A percentile compares a stretch with the other conserved stretches of the same genome.
These are phyloP conservation scores for Colletotrichum cordylinicola DNA, from an alignment of 2,329 filamentous ascomycete species.

Conservation along the genomic window DNA sequence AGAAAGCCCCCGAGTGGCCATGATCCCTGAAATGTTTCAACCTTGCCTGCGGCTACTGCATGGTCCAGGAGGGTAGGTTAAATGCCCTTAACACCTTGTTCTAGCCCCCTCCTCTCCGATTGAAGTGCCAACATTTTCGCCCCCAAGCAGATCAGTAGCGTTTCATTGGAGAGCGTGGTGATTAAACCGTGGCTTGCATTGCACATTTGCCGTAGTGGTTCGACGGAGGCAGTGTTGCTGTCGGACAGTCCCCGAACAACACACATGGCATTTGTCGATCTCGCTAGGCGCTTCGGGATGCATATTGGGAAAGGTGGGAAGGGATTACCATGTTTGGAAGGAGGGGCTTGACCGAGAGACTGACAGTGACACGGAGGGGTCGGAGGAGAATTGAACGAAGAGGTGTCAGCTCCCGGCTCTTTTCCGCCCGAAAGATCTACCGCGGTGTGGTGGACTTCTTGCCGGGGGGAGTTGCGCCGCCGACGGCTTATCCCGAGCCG, in stretches of 20 bases:
- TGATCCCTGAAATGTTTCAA: constrained; percentile 8
- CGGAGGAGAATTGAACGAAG: background rate
- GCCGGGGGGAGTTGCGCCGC: background rate
- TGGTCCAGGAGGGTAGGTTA: background rate
- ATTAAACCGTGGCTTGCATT: background rate
- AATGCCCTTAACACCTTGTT: background rate
- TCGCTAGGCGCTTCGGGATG: background rate
- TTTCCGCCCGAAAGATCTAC: background rate
- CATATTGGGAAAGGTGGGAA: background rate
- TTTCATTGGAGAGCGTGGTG: background rate
- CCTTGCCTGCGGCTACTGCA: background rate
- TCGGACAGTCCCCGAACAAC: background rate
- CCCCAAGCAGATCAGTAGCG: background rate
- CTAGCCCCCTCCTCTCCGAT: background rate
- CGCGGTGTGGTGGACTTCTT: background rate
- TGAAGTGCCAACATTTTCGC: background rate
- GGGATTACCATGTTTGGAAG: background rate
- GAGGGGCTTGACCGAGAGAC: background rate
- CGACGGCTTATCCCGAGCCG: background rate
- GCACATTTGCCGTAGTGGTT: background rate
- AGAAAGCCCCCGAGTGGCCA: background rate
- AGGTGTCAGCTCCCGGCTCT: background rate
- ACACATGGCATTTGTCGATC: background rate
- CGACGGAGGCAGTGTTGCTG: too few species aligned
- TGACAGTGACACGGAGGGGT: background rate